phyloP scores from a whole-genome alignment of 495 filamentous ascomycete species.

The Glarea lozoyensis region DNA sequence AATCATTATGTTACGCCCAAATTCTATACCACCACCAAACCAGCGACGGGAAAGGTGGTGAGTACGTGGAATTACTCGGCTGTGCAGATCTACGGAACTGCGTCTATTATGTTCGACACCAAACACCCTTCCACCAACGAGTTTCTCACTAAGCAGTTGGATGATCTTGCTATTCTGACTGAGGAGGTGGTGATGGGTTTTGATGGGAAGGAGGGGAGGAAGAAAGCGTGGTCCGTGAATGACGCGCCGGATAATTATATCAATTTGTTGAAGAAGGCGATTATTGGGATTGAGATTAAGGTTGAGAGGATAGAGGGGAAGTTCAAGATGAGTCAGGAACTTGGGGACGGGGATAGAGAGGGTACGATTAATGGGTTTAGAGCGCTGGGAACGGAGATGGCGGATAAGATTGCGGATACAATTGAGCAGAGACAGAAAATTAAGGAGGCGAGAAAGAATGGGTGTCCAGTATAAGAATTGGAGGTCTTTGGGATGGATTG shows the following conservation, averaged over 20 bases:
- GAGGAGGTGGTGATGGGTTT: slow-evolving; percentile 43
- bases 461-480: no score
- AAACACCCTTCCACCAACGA: slow-evolving; percentile 24
- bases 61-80: slow-evolving; percentile 56
- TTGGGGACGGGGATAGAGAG: slow-evolving; percentile 34
- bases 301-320: slow-evolving; percentile 43
- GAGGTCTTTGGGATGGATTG: no score
- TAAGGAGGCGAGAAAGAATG: no score
- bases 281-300: slow-evolving; percentile 44
- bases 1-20: slow-evolving; percentile 53
- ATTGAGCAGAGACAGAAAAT: no score
- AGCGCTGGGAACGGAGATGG: slow-evolving; percentile 31
- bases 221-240: slow-evolving; percentile 34
- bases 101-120: slow-evolving; percentile 36
- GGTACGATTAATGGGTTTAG: slow-evolving; percentile 43
- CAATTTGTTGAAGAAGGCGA: slow-evolving; percentile 39
- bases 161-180: slow-evolving; percentile 34
- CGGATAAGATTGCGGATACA: slow-evolving; percentile 28
- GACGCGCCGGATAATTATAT: slow-evolving; percentile 41
- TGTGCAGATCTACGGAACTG: slow-evolving; percentile 44
- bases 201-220: slow-evolving; percentile 25
- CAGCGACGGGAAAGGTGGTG: slow-evolving; percentile 45
- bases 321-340: slow-evolving; percentile 51
- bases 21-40: slow-evolving; percentile 51
- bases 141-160: slow-evolving; percentile 36